A percentile compares a stretch with the other conserved stretches of the same genome.
phyloP scores from a whole-genome alignment of 2,329 filamentous ascomycete genomes.

The Paraconiothyrium brasiliense region DNA sequence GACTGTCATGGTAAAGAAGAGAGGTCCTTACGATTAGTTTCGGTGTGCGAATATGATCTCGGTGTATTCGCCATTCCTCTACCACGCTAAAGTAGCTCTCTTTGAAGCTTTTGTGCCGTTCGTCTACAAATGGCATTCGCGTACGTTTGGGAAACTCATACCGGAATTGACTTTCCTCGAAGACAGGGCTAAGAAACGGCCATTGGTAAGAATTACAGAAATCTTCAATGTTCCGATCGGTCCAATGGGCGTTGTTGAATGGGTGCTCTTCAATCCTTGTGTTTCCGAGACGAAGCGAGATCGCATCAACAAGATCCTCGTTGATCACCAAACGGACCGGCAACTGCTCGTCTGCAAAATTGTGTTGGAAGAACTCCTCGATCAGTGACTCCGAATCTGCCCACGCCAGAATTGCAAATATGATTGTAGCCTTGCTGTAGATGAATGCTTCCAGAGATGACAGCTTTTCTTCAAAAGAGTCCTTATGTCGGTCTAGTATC shows the following conservation, averaged over 20 bases:
- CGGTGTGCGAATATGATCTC: slow-evolving; percentile 20
- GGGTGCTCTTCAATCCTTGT: slow-evolving; percentile 9
- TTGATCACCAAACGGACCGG: slow-evolving; percentile 1
- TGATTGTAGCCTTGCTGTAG: slow-evolving; percentile 12
- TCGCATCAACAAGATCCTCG: background rate
- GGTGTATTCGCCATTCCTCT: slow-evolving; percentile 22
- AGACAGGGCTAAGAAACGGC: slow-evolving; percentile 25
- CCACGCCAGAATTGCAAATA: slow-evolving; percentile 21
- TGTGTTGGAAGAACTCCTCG: slow-evolving; percentile 18
- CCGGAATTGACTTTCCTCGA: slow-evolving; percentile 15
- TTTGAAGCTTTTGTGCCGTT: background rate
- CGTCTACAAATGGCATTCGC: slow-evolving; percentile 20
- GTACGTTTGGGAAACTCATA: slow-evolving; percentile 16
- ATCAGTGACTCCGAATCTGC: slow-evolving; percentile 12
- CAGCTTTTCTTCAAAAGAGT: background rate
- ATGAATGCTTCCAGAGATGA: slow-evolving; percentile 13
- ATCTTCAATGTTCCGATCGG: background rate
- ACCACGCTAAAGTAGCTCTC: slow-evolving; percentile 23
- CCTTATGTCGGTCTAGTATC: background rate
- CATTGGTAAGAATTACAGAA: slow-evolving; percentile 21
- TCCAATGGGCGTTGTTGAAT: slow-evolving; percentile 14
- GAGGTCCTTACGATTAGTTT: slow-evolving; percentile 3
- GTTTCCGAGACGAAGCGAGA: background rate
- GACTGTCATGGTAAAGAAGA: background rate
- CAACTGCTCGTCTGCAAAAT: slow-evolving; percentile 17